Percentiles rank a stretch among this genome's conserved stretches.
phyloP scores from a whole-genome alignment of 331 rosid species.

The Cucumis variabilis region DNA sequence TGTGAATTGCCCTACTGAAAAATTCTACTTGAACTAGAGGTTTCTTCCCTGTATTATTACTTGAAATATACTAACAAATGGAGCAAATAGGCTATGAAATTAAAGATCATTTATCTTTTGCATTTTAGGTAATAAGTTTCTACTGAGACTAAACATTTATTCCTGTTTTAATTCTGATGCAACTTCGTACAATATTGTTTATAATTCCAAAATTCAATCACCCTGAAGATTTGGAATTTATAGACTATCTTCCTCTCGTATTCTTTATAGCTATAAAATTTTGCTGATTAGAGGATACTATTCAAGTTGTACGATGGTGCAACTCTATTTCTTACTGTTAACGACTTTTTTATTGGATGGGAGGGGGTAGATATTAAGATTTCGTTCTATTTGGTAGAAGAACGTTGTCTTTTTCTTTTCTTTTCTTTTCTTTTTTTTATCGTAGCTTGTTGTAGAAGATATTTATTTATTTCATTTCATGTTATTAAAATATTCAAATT shows the following conservation, averaged over 20 bases:
- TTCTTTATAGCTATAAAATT: not conserved
- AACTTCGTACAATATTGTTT: not conserved
- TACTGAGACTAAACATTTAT: not conserved
- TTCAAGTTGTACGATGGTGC: not conserved
- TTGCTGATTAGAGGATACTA: not conserved
- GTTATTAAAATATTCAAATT: not conserved
- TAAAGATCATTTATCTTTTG: not conserved
- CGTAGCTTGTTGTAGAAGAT: not conserved
- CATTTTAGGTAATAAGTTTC: not conserved
- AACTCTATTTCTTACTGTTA: not conserved
- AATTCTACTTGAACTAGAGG: not conserved
- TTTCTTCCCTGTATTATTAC: not conserved
- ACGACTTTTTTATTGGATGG: not conserved
- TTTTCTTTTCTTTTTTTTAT: not conserved
- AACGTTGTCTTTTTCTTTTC: not conserved
- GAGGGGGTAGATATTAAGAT: not conserved
- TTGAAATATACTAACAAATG: not conserved
- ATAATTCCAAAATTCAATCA: not conserved
- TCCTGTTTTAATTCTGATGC: not conserved
- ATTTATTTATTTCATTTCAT: too few species aligned
- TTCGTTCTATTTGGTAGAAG: not conserved
- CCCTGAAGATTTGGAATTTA: not conserved
- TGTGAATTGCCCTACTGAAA: too few species aligned
- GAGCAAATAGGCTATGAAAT: not conserved
- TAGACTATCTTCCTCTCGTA: not conserved